Evolutionary conservation across 345 rosid genomes (phyloP).

Genomic region (Eucalyptus curtisii): DNA sequence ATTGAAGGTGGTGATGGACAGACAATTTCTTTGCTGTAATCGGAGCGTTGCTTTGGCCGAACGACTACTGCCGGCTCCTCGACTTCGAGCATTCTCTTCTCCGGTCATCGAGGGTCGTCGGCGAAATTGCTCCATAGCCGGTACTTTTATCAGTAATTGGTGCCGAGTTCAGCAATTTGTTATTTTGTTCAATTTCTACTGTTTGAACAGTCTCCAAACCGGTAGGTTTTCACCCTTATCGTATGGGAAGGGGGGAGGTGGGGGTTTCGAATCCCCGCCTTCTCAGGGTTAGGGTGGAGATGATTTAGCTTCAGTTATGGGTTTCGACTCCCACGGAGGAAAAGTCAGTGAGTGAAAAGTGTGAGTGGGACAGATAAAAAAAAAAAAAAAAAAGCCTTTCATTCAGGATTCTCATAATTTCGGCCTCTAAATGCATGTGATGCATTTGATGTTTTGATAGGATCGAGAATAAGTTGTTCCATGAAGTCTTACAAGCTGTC

Average conservation of each 20-base stretch:
- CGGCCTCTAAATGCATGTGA: neutral
- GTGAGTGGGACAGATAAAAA: neutral
- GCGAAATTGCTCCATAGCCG: neutral
- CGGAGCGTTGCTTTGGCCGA: neutral
- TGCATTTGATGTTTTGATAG: slow-evolving; percentile 4
- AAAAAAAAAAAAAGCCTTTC: neutral
- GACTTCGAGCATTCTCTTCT: neutral
- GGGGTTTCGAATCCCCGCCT: no score
- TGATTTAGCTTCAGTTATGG: no score
- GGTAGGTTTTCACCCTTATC: no score
- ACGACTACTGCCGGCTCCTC: neutral
- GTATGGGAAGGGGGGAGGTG: no score
- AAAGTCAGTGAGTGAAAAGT: neutral
- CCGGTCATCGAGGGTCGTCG: neutral
- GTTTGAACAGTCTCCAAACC: neutral
- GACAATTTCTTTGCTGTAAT: slow-evolving; percentile 2
- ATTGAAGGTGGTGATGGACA: slow-evolving; percentile 18
- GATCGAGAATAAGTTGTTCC: slow-evolving; percentile 18
- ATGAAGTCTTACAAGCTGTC: slow-evolving; percentile 80
- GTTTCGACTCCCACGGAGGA: no score
- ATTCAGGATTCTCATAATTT: neutral
- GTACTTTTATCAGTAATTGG: neutral
- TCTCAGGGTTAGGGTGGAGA: no score
- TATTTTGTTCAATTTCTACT: neutral
- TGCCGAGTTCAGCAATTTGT: neutral